Evolutionary conservation across 768 basidiomycete genomes (phyloP).

Genomic region (Solioccasus polychromus): DNA sequence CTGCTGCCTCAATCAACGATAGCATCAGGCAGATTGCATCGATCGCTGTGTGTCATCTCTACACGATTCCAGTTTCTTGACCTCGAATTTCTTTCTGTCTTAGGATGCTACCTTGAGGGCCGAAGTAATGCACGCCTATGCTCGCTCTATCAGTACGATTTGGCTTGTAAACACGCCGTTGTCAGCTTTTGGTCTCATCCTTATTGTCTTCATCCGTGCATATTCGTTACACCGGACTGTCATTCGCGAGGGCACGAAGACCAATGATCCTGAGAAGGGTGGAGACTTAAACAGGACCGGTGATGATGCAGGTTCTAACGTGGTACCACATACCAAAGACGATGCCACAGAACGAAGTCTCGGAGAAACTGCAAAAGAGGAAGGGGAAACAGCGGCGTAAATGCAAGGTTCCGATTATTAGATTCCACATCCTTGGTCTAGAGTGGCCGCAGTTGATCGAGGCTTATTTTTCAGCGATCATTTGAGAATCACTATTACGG

Average conservation of each 20-base stretch:
- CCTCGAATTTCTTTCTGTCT: constrained; percentile 3
- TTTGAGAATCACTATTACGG: too few relatives aligned
- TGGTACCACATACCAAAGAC: background rate
- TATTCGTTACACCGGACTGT: constrained; percentile 35
- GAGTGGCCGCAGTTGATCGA: too few relatives aligned
- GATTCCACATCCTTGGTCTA: too few relatives aligned
- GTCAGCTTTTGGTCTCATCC: constrained; percentile 30
- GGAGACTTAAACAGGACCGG: background rate
- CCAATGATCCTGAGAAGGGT: constrained; percentile 32
- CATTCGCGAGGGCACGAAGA: constrained; percentile 11
- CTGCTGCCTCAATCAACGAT: constrained; percentile 43
- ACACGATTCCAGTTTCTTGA: constrained; percentile 32
- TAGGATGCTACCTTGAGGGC: constrained; percentile 31
- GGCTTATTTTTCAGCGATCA: too few relatives aligned
- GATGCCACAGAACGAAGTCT: constrained; percentile 2
- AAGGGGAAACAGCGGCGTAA: background rate
- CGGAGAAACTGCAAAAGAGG: constrained; percentile 1
- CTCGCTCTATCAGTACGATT: constrained; percentile 35
- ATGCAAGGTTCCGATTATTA: too few relatives aligned
- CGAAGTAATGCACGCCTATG: constrained; percentile 35
- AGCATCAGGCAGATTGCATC: constrained; percentile 42
- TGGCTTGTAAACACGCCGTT: constrained; percentile 39
- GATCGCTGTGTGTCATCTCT: too few relatives aligned
- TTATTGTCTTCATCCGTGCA: constrained; percentile 32
- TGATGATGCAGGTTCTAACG: background rate